These are phyloP conservation scores for Colletotrichum trifolii DNA, from an alignment of 2,329 filamentous ascomycete species.

Conservation along the genomic window DNA sequence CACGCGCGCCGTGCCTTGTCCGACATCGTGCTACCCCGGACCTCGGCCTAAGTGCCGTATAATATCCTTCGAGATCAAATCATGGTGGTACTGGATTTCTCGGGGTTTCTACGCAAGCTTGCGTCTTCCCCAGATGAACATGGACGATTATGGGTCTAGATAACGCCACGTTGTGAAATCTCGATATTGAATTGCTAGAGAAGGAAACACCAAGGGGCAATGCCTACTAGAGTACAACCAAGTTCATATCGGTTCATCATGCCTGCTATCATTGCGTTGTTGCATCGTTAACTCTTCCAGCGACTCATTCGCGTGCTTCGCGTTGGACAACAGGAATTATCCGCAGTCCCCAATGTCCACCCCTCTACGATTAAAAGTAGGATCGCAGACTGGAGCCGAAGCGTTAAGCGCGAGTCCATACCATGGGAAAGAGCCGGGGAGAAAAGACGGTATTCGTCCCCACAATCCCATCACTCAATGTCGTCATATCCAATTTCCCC, in stretches of 20 bases:
- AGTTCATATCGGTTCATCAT: slow-evolving; percentile 28
- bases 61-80: slow-evolving; percentile 7
- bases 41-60: slow-evolving; percentile 1
- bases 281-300: neutral
- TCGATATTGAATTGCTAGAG: slow-evolving; percentile 17
- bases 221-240: slow-evolving; percentile 11
- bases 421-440: no score
- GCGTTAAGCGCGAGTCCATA: no score
- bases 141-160: no score
- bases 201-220: neutral
- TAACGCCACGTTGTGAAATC: slow-evolving; percentile 19
- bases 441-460: slow-evolving; percentile 13
- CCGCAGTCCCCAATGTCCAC: neutral
- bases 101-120: slow-evolving; percentile 8
- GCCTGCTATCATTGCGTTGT: slow-evolving; percentile 20
- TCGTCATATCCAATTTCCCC: slow-evolving; percentile 24
- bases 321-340: no score
- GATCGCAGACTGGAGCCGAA: no score
- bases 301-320: no score
- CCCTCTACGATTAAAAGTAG: slow-evolving; percentile 1
- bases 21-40: slow-evolving; percentile 2
- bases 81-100: slow-evolving; percentile 11
- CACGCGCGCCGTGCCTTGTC: neutral
- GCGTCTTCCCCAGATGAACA: no score
- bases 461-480: slow-evolving; percentile 21